Percentiles rank a stretch among this genome's conserved stretches.
Conservation (phyloP, 768 basidiomycete species). For the Cyclocybe cylindracea region DNA sequence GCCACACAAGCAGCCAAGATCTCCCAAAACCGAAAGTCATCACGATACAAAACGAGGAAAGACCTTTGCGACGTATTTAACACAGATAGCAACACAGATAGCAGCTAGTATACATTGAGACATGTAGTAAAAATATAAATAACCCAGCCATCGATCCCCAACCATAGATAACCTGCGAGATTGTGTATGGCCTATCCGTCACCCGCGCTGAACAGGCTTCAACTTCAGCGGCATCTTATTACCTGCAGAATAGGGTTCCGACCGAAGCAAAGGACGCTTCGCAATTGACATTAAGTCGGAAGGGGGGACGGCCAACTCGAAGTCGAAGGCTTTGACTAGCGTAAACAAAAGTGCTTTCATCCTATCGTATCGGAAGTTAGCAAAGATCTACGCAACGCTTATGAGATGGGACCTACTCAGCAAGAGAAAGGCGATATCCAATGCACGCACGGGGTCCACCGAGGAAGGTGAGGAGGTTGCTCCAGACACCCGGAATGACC, state of each 20-base stretch:
- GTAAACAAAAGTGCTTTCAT: slow-evolving; percentile 33
- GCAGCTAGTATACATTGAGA: neutral
- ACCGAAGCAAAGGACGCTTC: slow-evolving; percentile 44
- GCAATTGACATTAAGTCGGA: slow-evolving; percentile 39
- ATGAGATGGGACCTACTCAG: slow-evolving; percentile 43
- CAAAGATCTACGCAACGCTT: neutral
- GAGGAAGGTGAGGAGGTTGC: slow-evolving; percentile 60
- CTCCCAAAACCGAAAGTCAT: too few species aligned
- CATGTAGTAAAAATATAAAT: neutral
- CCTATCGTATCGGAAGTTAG: slow-evolving; percentile 15
- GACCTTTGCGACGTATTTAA: too few species aligned
- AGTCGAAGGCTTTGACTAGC: slow-evolving; percentile 41
- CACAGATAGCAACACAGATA: neutral
- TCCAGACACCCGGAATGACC: slow-evolving; percentile 60
- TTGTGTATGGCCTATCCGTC: neutral
- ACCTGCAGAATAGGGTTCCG: slow-evolving; percentile 36
- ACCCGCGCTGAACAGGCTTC: slow-evolving; percentile 19
- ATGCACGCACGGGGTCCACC: slow-evolving; percentile 69
- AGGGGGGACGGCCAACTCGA: slow-evolving; percentile 46
- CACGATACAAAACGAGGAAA: too few species aligned
- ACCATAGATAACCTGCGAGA: too few species aligned
- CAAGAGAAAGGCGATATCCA: slow-evolving; percentile 63
- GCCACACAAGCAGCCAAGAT: too few species aligned
- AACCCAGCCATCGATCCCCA: neutral
- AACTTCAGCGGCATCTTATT: slow-evolving; percentile 50